These are phyloP conservation scores for Lignosus rhinocerotis DNA, from an alignment of 1,284 basidiomycete species.

Conservation along the genomic window DNA sequence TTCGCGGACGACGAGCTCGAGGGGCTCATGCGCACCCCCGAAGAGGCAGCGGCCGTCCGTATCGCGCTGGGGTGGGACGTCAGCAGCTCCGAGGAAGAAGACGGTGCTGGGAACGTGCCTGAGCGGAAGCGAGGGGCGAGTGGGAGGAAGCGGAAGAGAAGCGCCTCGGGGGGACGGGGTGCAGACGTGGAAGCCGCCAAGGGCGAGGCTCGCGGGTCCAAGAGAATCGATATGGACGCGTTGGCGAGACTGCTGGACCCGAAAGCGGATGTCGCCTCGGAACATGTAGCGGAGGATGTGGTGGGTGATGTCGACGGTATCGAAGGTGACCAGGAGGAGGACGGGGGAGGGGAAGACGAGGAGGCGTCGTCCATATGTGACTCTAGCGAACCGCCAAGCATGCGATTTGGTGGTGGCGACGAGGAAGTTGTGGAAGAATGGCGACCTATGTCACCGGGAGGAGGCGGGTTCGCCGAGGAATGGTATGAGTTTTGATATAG, in stretches of 20 bases:
- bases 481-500: constrained; percentile 28
- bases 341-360: constrained; percentile 12
- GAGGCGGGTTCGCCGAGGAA: constrained; percentile 28
- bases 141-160: constrained; percentile 16
- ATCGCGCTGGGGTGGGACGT: constrained; percentile 37
- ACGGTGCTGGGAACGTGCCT: neutral
- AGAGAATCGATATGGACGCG: constrained; percentile 40
- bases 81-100: neutral
- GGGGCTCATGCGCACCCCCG: constrained; percentile 37
- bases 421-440: constrained; percentile 40
- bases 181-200: constrained; percentile 1
- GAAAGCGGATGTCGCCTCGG: constrained; percentile 7
- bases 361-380: neutral
- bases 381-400: neutral
- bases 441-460: constrained; percentile 38
- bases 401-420: constrained; percentile 6
- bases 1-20: constrained; percentile 47
- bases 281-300: neutral
- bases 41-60: constrained; percentile 37
- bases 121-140: neutral
- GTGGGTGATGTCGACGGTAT: neutral
- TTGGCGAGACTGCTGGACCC: constrained; percentile 36
- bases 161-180: neutral
- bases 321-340: constrained; percentile 4
- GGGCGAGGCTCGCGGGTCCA: constrained; percentile 25